Base-by-base conservation (phyloP, 306 rosid genomes). In the Geum urbanum region DNA sequence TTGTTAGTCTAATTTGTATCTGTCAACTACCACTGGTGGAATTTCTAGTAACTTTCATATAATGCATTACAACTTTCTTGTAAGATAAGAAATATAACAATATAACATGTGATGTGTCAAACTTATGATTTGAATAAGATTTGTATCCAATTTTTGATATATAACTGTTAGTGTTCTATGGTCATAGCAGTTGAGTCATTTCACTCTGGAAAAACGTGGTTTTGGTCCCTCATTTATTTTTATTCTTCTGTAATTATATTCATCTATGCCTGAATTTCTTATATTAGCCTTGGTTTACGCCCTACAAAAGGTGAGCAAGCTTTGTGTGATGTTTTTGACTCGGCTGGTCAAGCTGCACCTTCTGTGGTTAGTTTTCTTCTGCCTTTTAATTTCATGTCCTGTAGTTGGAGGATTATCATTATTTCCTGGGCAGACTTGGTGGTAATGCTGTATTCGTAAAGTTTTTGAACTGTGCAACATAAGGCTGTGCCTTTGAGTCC, bases 231-330 rank as follows among this genome's bases (percentile, higher is more conserved):
- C 24, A 39, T 48, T 56, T 71, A 15, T 61, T 53, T 8, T 68
- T 53, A 2, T 45, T 9, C 0, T 67, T 66, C 55, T 68, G 67
- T 40, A 8, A n/a, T 37, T 65, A 18, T 40, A 6, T 59, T 8
- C 20, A 47, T 16, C 66, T 16, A 74, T 64, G 72, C 32, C 27
- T 52, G 2, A 22, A 16, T 41, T 44, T 57, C 45, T 51, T 66
- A 52, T 64, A 65, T 74, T 82, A 92, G 96, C 72, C 80, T 86
- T 74, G 98, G 94, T 80, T 76, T 86, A 80, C 88, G 85, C 81
- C 74, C 84, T 70, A 86, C 90, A 19, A 90, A 90, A 84, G 97
- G 96, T 78, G 97, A 92, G 79, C 84, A 83, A 82, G 85, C 91
- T 49, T 63, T 92, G 84, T 82, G 66, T 19, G 74, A 84, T 41